Conservation (phyloP, 352 stramenopile species). For the Phytopythium ostracodes region DNA sequence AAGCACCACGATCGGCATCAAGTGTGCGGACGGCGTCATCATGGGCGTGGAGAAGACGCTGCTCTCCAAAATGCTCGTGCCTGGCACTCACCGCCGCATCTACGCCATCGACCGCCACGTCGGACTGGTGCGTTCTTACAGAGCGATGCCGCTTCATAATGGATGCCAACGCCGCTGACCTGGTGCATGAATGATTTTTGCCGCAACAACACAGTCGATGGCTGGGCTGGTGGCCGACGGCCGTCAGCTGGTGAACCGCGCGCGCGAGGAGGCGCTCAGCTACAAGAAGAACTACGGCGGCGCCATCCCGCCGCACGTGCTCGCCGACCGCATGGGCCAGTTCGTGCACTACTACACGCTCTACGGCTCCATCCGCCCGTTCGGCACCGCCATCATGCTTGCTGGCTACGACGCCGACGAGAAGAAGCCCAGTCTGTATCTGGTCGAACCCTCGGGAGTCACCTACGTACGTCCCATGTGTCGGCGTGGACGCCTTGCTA, state of each 20-base stretch:
- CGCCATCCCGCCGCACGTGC: conserved; percentile 89
- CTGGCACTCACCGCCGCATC: conserved; percentile 82
- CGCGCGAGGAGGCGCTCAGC: conserved; percentile 90
- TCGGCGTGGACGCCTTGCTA: not conserved
- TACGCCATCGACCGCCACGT: conserved; percentile 91
- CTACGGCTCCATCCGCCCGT: conserved; percentile 96
- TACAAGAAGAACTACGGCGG: conserved; percentile 98
- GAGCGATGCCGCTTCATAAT: too few species aligned
- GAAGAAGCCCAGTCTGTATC: conserved; percentile 87
- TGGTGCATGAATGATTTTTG: not conserved
- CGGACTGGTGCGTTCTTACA: conserved; percentile 62
- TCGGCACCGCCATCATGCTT: conserved; percentile 95
- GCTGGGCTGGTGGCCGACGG: conserved; percentile 95
- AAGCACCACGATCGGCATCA: conserved; percentile 96
- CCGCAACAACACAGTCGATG: conserved; percentile 59
- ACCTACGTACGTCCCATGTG: conserved; percentile 54
- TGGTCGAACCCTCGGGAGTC: conserved; percentile 92
- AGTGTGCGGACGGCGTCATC: conserved; percentile 97
- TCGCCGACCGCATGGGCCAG: conserved; percentile 93
- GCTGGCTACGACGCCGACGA: conserved; percentile 94
- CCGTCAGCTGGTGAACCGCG: conserved; percentile 94
- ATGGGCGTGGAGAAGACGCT: conserved; percentile 97
- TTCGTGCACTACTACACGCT: conserved; percentile 99
- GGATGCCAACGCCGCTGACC: not conserved
- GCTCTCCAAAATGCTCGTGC: conserved; percentile 91